Percentiles rank a stretch among this genome's conserved stretches.
phyloP scores from a whole-genome alignment of 495 filamentous ascomycete genomes.

The Aspergillus avenaceus region DNA sequence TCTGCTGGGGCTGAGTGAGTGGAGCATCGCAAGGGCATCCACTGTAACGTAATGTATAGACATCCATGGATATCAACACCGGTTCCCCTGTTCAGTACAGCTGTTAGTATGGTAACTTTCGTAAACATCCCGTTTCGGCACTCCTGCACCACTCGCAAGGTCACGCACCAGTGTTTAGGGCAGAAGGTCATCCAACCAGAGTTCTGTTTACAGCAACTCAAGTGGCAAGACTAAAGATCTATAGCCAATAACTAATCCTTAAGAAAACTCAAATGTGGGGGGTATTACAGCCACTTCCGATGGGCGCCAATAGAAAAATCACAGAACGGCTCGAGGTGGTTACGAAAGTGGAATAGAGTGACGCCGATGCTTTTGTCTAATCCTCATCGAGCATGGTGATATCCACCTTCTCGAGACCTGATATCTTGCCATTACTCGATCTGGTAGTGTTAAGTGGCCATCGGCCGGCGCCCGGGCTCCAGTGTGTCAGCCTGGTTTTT shows the following conservation, averaged over 20 bases:
- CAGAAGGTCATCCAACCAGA: constrained; percentile 17
- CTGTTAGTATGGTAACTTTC: constrained; percentile 4
- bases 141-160: constrained; percentile 19
- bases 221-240: constrained; percentile 22
- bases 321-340: constrained; percentile 9
- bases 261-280: constrained; percentile 8
- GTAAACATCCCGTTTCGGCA: constrained; percentile 9
- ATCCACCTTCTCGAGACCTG: constrained; percentile 6
- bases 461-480: constrained; percentile 8
- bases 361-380: constrained; percentile 13
- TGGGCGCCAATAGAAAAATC: constrained; percentile 7
- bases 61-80: background rate
- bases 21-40: constrained; percentile 1
- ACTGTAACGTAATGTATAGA: background rate
- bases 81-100: background rate
- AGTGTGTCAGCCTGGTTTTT: constrained; percentile 5
- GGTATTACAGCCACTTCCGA: constrained; percentile 9
- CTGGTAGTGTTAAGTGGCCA: constrained; percentile 12
- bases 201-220: constrained; percentile 11
- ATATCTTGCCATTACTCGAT: constrained; percentile 7
- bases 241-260: constrained; percentile 15
- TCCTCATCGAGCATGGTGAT: constrained; percentile 2
- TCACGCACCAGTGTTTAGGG: constrained; percentile 32
- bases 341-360: constrained; percentile 13
- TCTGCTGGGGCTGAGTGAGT: constrained; percentile 12